These are phyloP conservation scores for Candida sp. DNA, from an alignment of 1,139 yeast species.

Conservation along the genomic window DNA sequence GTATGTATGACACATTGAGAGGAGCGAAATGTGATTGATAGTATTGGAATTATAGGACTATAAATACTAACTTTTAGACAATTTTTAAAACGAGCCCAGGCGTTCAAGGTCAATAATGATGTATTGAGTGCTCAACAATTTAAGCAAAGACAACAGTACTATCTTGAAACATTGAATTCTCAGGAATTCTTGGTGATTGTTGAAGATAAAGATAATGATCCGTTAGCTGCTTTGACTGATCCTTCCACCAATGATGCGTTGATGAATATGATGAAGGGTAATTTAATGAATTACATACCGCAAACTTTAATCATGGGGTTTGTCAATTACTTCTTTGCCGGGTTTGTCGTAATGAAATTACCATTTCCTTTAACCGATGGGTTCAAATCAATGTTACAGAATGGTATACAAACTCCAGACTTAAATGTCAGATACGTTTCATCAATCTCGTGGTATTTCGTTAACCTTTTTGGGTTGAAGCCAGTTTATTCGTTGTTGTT, in stretches of 20 bases:
- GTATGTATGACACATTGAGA: slow-evolving; percentile 18
- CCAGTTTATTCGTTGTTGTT: slow-evolving; percentile 75
- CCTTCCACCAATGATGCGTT: slow-evolving; percentile 72
- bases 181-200: slow-evolving; percentile 51
- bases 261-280: slow-evolving; percentile 77
- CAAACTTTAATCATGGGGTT: slow-evolving; percentile 95
- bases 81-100: slow-evolving; percentile 53
- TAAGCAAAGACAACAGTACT: slow-evolving; percentile 40
- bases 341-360: slow-evolving; percentile 69
- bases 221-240: slow-evolving; percentile 65
- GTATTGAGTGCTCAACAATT: slow-evolving; percentile 48
- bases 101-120: slow-evolving; percentile 47
- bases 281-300: slow-evolving; percentile 80
- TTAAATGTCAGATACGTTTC: slow-evolving; percentile 93
- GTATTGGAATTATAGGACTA: too few species aligned
- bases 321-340: slow-evolving; percentile 93
- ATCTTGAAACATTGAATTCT: slow-evolving; percentile 44
- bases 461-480: slow-evolving; percentile 79
- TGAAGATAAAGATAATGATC: slow-evolving; percentile 38
- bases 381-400: slow-evolving; percentile 89
- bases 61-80: slow-evolving; percentile 23
- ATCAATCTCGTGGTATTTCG: slow-evolving; percentile 96
- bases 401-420: slow-evolving; percentile 81
- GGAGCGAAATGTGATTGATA: too few species aligned
- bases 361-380: slow-evolving; percentile 76